A percentile compares a stretch with the other conserved stretches of the same genome.
These are phyloP conservation scores for Citrus maxima DNA, from an alignment of 345 rosid genomes.

Conservation along the genomic window DNA sequence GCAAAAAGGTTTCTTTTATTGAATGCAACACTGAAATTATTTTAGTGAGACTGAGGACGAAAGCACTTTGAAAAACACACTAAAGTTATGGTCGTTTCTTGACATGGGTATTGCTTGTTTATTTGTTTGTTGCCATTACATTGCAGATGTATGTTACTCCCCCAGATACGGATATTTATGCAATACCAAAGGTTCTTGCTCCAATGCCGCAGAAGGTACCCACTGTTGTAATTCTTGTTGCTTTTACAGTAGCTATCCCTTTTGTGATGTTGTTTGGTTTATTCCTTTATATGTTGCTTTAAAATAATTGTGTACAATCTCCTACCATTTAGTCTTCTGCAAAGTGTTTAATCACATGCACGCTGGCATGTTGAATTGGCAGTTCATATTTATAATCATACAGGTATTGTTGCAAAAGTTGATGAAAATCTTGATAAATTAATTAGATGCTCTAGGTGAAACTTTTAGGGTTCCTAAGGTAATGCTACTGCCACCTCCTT, in stretches of 20 bases:
- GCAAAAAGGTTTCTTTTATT: neutral
- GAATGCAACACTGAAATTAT: neutral
- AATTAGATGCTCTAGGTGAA: neutral
- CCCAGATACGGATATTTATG: conserved; percentile 85
- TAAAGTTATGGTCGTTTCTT: neutral
- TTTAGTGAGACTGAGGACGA: neutral
- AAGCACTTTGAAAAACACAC: neutral
- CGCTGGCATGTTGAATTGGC: neutral
- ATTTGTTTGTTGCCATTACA: neutral
- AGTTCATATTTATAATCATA: neutral
- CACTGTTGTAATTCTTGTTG: neutral
- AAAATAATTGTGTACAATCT: neutral
- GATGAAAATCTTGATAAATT: neutral
- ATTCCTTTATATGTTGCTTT: neutral
- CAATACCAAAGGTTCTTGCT: conserved; percentile 84
- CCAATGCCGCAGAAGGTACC: conserved; percentile 88
- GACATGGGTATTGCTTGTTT: conserved; percentile 1
- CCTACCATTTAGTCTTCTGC: neutral
- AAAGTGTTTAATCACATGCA: neutral
- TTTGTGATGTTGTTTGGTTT: too few relatives aligned
- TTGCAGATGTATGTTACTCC: conserved; percentile 95
- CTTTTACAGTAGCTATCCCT: neutral
- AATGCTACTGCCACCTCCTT: neutral
- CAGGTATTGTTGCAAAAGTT: neutral
- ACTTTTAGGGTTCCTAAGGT: neutral